Percentiles rank a stretch among this genome's conserved stretches.
Evolutionary conservation across 163 green algal genomes (phyloP).

Genomic region (Volvox carteri): DNA sequence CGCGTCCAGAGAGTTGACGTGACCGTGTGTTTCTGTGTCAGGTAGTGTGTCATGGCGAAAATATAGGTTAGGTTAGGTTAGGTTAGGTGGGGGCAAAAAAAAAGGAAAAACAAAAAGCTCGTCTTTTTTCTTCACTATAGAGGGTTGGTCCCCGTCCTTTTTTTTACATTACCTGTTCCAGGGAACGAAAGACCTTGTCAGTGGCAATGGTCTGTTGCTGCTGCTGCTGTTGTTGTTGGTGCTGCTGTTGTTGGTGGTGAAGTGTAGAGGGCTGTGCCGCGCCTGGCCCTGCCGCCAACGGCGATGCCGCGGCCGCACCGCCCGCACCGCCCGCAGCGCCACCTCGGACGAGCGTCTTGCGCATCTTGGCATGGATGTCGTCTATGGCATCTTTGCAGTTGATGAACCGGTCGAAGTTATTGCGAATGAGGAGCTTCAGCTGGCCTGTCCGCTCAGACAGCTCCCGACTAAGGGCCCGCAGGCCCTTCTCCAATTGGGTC

Average conservation of each 20-base stretch:
- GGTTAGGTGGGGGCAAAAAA: too few species aligned
- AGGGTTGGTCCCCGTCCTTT: too few species aligned
- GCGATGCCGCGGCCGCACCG: not conserved
- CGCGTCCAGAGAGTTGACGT: too few species aligned
- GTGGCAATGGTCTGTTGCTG: constrained; percentile 37
- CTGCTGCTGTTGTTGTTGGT: too few species aligned
- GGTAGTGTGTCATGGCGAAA: too few species aligned
- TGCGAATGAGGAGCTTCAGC: constrained; percentile 84
- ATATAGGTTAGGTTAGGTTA: too few species aligned
- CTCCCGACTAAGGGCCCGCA: constrained; percentile 74
- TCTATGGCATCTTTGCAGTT: constrained; percentile 95
- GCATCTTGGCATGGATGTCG: constrained; percentile 84
- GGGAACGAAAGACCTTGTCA: constrained; percentile 12
- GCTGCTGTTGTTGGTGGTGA: too few species aligned
- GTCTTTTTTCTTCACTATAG: too few species aligned
- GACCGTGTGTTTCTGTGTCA: too few species aligned
- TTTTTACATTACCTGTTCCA: constrained; percentile 57
- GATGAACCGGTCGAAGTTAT: constrained; percentile 97
- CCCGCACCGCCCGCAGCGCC: not conserved
- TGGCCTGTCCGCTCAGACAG: constrained; percentile 86
- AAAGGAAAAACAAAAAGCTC: too few species aligned
- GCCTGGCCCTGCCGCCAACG: not conserved
- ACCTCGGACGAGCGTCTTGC: constrained; percentile 47
- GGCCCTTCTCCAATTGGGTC: constrained; percentile 74
- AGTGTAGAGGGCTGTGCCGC: too few species aligned